Conservation (phyloP, 345 rosid species). For the Corymbia maculata region DNA sequence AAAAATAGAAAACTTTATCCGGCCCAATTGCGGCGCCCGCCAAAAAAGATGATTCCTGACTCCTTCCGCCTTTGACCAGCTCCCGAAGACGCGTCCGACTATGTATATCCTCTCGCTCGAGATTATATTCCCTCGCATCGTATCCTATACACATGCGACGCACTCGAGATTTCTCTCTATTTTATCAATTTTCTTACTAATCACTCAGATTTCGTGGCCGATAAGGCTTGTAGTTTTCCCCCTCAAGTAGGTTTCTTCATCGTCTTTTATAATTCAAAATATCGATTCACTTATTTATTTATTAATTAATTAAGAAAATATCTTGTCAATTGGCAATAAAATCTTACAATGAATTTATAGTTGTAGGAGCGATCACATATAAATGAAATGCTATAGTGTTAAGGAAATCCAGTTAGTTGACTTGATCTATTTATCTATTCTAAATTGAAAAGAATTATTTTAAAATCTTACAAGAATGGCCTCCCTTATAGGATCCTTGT, state of each 20-base stretch:
- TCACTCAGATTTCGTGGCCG: neutral
- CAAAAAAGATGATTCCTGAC: neutral
- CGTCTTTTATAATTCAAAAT: neutral
- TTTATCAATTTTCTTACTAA: neutral
- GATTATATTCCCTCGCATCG: neutral
- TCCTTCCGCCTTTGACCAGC: neutral
- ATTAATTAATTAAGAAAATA: neutral
- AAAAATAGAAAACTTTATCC: neutral
- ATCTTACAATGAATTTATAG: neutral
- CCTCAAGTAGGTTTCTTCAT: neutral
- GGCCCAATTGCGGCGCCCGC: neutral
- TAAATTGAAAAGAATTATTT: neutral
- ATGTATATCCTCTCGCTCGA: neutral
- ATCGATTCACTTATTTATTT: neutral
- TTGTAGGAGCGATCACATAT: neutral
- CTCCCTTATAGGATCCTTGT: neutral
- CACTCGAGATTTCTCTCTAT: neutral
- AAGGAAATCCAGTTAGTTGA: neutral
- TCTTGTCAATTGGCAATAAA: neutral
- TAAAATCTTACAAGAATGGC: neutral
- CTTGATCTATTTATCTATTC: neutral
- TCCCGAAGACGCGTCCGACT: neutral
- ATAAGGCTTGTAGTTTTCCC: too few relatives aligned
- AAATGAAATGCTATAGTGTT: neutral
- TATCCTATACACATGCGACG: neutral